Evolutionary conservation across 768 basidiomycete species (phyloP), one percentile per base, ranked within the genome.

Genomic region (Wakefieldia striispora): DNA sequence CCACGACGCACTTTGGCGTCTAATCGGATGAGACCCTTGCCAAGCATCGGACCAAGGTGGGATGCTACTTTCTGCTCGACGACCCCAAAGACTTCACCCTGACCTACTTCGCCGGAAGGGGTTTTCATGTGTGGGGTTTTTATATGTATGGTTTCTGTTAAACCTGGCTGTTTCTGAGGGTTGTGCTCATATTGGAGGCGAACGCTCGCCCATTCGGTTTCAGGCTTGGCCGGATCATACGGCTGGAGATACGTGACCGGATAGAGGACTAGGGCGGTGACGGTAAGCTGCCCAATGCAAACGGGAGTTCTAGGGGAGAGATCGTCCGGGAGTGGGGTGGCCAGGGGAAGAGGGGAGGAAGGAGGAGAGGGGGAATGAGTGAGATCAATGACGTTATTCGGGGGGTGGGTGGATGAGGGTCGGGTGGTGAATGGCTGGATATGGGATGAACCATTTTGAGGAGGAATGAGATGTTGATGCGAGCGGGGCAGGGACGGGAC

Each of bases 11-110:
- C 80, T 72, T 85, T 86, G 35, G 84, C 86, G 63, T 91, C 90
- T 47, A 91, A 70, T 39, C 88, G 79, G 59, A 92, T 89, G 44
- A 92, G 75, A 45, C 90, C 90, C 57, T 87, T 89, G 14, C 86
- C 85, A 45, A 95, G 72, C 84, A 95, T 86, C 8, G 88, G 88
- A 0, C 88, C 91, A 24, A 95, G 71, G 38, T 81, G 72, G 31
- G 81, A 82, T 6, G 90, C 89, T 26, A 89, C 86, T 61, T 86
- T 91, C 66, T 91, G 90, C 62, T 94, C 92, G 26, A 94, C 80
- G 17, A 95, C 85, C 6, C 79, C 92, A 57, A 95, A 95, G 13
- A 73, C 74, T 43, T 93, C 88, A 2, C 83, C 83, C 6, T 73
- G 63, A 3, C 74, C 61, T 21, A 71, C 62, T 51, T 88, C 84